Conservation (phyloP, 2,329 filamentous ascomycete species). For the Alternaria ethzedia region DNA sequence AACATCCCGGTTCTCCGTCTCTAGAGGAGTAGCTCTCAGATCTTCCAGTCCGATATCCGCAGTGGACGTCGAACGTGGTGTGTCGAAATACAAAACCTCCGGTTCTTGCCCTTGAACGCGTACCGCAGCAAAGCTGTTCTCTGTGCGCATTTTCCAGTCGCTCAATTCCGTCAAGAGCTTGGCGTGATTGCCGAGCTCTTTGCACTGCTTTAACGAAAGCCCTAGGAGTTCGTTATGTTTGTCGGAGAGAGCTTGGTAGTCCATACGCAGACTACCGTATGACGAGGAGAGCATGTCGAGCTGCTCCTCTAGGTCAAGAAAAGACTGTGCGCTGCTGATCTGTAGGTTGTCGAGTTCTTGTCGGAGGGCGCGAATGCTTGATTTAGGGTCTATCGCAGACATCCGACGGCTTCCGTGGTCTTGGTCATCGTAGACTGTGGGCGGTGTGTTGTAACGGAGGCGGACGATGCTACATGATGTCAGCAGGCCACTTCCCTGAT, state of each 20-base stretch:
- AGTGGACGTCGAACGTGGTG: not conserved
- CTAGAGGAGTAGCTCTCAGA: too few relatives aligned
- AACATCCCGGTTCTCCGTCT: not conserved
- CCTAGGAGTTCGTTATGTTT: not conserved
- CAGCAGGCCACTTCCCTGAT: not conserved
- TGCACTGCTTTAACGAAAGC: not conserved
- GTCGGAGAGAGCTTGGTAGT: not conserved
- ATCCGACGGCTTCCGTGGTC: not conserved
- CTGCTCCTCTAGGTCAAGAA: not conserved
- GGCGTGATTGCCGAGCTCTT: not conserved
- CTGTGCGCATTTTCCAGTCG: not conserved
- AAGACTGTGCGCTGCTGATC: not conserved
- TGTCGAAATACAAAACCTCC: not conserved
- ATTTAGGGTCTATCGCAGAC: not conserved
- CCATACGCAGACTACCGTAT: not conserved
- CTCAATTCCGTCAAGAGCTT: not conserved
- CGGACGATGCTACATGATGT: not conserved
- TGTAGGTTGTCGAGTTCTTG: not conserved
- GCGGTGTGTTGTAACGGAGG: not conserved
- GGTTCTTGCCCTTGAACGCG: not conserved
- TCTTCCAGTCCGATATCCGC: not conserved
- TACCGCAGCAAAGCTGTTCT: not conserved
- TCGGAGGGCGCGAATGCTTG: not conserved
- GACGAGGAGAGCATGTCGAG: not conserved
- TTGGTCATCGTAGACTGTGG: not conserved